A percentile compares a stretch with the other conserved stretches of the same genome.
phyloP scores from a whole-genome alignment of 305 asterid species.

The Rubia peregrina region DNA sequence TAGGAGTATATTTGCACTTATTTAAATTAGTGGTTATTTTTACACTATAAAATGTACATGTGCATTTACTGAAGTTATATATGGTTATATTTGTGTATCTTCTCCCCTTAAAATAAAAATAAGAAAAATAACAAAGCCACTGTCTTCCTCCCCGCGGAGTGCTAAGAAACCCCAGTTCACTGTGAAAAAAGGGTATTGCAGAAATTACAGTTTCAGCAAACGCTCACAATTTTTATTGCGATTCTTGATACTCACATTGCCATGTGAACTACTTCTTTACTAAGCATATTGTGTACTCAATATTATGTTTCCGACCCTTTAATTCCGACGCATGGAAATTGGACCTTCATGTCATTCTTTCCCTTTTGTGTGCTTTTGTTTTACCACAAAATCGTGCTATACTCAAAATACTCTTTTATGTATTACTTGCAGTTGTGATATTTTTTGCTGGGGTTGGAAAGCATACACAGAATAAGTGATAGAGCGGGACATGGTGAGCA shows the following conservation, averaged over 20 bases:
- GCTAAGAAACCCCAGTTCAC: background rate
- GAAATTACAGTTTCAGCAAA: background rate
- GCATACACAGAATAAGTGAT: background rate
- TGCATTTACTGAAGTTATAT: too few relatives aligned
- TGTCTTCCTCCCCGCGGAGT: background rate
- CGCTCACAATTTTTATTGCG: background rate
- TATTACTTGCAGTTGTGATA: background rate
- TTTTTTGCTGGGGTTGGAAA: background rate
- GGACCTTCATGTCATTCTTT: background rate
- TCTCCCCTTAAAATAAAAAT: too few relatives aligned
- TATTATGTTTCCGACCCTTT: background rate
- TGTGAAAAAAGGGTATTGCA: background rate
- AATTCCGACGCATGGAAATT: too few relatives aligned
- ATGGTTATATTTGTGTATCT: too few relatives aligned
- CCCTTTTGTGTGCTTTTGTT: background rate
- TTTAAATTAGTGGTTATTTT: too few relatives aligned
- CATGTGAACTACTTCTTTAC: background rate
- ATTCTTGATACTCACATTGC: background rate
- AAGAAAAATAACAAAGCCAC: too few relatives aligned
- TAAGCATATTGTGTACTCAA: background rate
- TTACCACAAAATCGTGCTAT: too few relatives aligned
- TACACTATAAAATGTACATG: too few relatives aligned
- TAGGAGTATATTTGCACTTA: too few relatives aligned
- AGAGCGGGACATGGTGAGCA: conserved; percentile 15
- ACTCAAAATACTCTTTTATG: background rate